phyloP scores from a whole-genome alignment of 352 stramenopile genomes.

The Pythium graminicola region DNA sequence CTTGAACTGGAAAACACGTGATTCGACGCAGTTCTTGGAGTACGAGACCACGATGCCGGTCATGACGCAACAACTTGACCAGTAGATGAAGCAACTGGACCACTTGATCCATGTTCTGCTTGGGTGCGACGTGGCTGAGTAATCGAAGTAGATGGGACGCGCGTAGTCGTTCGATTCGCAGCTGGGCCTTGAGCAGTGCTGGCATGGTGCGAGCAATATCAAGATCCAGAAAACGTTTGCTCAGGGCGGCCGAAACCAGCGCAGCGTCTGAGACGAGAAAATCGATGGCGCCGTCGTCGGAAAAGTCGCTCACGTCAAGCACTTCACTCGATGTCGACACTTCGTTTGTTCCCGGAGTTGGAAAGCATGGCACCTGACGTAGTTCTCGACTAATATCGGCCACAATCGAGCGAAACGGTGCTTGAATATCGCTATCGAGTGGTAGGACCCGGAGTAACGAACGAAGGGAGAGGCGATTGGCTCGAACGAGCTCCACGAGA shows the following conservation, averaged over 20 bases:
- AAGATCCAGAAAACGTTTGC: conserved; percentile 51
- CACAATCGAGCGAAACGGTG: conserved; percentile 57
- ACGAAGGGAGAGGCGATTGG: conserved; percentile 8
- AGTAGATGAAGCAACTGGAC: conserved; percentile 43
- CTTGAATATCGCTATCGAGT: conserved; percentile 62
- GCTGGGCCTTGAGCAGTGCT: conserved; percentile 41
- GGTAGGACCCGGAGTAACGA: conserved; percentile 36
- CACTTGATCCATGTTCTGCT: conserved; percentile 34
- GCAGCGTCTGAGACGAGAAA: conserved; percentile 1
- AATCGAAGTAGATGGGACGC: conserved; percentile 57
- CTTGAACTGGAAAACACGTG: conserved; percentile 58
- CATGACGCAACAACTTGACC: conserved; percentile 48
- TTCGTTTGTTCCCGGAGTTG: conserved; percentile 6
- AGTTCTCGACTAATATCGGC: conserved; percentile 55
- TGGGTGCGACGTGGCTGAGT: conserved; percentile 28
- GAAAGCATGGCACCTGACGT: conserved; percentile 43
- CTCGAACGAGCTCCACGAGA: conserved; percentile 6
- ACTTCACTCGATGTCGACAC: conserved; percentile 23
- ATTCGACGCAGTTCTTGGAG: conserved; percentile 64
- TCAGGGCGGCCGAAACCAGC: conserved; percentile 24
- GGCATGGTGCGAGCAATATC: conserved; percentile 33
- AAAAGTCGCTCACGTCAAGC: conserved; percentile 37
- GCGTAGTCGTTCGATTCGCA: conserved; percentile 60
- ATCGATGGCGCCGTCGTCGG: conserved; percentile 9
- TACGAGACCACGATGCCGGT: conserved; percentile 39